Evolutionary conservation across 1,139 yeast genomes (phyloP).

Genomic region (Debaryomyces psychrophilus): DNA sequence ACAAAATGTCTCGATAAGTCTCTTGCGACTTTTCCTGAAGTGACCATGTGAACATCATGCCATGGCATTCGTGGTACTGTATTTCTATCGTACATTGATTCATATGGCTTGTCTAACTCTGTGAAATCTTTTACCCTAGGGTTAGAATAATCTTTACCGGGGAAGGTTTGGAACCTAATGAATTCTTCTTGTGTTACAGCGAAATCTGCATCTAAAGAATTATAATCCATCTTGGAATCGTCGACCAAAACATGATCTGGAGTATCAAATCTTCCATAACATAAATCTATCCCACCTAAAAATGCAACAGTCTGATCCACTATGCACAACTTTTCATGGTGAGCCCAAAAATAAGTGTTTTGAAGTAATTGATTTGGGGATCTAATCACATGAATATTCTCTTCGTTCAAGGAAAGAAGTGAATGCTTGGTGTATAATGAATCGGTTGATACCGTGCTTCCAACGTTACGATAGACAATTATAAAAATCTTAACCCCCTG

Average conservation of each 20-base stretch:
- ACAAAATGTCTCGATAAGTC: slow-evolving; percentile 93
- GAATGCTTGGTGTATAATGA: slow-evolving; percentile 95
- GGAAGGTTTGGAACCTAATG: slow-evolving; percentile 70
- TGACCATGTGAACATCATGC: slow-evolving; percentile 98
- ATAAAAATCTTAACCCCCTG: slow-evolving; percentile 94
- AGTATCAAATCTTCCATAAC: slow-evolving; percentile 95
- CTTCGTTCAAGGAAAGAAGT: slow-evolving; percentile 74
- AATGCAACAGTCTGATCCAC: slow-evolving; percentile 89
- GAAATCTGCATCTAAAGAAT: slow-evolving; percentile 31
- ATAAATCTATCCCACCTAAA: slow-evolving; percentile 92
- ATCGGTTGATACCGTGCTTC: slow-evolving; percentile 90
- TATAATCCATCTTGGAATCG: slow-evolving; percentile 56
- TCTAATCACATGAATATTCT: slow-evolving; percentile 85
- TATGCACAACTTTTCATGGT: slow-evolving; percentile 90
- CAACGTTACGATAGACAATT: slow-evolving; percentile 94
- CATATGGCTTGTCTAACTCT: slow-evolving; percentile 82
- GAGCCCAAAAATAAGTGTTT: slow-evolving; percentile 97
- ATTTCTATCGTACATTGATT: slow-evolving; percentile 87
- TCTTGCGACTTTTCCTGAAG: slow-evolving; percentile 94
- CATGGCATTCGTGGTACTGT: slow-evolving; percentile 95
- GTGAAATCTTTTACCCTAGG: slow-evolving; percentile 89
- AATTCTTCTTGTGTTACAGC: slow-evolving; percentile 36
- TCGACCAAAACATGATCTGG: slow-evolving; percentile 92
- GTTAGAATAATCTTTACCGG: slow-evolving; percentile 97
- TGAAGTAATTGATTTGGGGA: slow-evolving; percentile 95